These are phyloP conservation scores for Hypoxylon sp. DNA, from an alignment of 2,329 filamentous ascomycete genomes.

Conservation along the genomic window DNA sequence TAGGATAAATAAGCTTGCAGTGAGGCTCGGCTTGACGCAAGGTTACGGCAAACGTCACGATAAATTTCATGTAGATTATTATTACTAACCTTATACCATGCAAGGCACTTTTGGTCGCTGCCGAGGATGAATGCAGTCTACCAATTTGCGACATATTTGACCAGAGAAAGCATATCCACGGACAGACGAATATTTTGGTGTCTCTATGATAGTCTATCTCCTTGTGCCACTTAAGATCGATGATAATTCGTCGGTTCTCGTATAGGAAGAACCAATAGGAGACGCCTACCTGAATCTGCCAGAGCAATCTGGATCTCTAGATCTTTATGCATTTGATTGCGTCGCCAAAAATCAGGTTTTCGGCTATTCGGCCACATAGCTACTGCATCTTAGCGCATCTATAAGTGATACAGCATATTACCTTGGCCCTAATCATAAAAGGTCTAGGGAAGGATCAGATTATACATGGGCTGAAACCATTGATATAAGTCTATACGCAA, in stretches of 20 bases:
- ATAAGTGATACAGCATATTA: not conserved
- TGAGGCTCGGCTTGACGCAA: not conserved
- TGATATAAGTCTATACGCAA: too few relatives aligned
- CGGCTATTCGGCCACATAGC: not conserved
- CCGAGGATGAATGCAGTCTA: not conserved
- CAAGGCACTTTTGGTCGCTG: not conserved
- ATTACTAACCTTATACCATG: not conserved
- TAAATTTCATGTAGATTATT: not conserved
- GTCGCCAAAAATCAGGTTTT: not conserved
- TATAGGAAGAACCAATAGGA: not conserved
- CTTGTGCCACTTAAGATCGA: not conserved
- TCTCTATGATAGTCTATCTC: not conserved
- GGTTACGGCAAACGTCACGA: not conserved
- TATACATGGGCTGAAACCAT: too few relatives aligned
- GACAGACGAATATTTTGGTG: not conserved
- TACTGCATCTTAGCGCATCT: not conserved
- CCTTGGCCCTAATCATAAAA: not conserved
- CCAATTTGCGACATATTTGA: not conserved
- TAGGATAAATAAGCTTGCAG: not conserved
- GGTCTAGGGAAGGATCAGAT: too few relatives aligned
- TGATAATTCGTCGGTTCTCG: too few relatives aligned
- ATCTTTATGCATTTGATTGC: not conserved
- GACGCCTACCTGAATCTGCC: not conserved
- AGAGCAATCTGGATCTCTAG: not conserved
- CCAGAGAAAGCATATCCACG: not conserved